Conservation (phyloP, 257 asterid genomes). For the Lithospermum erythrorhizon region DNA sequence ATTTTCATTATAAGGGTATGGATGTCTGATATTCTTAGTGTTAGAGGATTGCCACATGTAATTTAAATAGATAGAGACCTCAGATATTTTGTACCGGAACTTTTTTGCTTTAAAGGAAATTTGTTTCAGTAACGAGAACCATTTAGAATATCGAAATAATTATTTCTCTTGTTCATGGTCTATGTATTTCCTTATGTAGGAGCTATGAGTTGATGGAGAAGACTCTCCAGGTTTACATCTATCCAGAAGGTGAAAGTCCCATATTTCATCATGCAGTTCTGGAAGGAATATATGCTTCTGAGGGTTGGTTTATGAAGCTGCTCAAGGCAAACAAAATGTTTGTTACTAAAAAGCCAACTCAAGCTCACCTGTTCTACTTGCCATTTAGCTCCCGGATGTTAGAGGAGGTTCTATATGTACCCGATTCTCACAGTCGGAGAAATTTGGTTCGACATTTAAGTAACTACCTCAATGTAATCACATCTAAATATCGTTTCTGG, state of each 20-base stretch:
- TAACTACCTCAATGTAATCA: slow-evolving; percentile 24
- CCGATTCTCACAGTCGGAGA: slow-evolving; percentile 32
- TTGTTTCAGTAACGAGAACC: background rate
- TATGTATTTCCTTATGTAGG: slow-evolving; percentile 13
- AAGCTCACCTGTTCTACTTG: slow-evolving; percentile 51
- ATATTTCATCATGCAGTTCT: slow-evolving; percentile 35
- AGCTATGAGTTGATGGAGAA: slow-evolving; percentile 35
- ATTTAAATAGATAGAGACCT: too few relatives aligned
- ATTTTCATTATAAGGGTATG: too few relatives aligned
- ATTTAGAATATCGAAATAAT: background rate
- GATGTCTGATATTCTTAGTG: too few relatives aligned
- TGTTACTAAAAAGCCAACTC: slow-evolving; percentile 23
- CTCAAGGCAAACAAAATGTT: slow-evolving; percentile 29
- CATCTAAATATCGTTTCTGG: slow-evolving; percentile 38
- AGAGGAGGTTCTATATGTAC: slow-evolving; percentile 37
- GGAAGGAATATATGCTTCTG: slow-evolving; percentile 48
- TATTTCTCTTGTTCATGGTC: background rate
- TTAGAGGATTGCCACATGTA: too few relatives aligned
- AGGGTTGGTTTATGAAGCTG: slow-evolving; percentile 59
- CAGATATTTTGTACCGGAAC: too few relatives aligned
- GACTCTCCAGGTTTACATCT: slow-evolving; percentile 26
- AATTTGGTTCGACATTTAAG: slow-evolving; percentile 24
- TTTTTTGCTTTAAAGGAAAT: background rate
- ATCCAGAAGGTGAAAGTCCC: slow-evolving; percentile 30
- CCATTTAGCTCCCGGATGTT: slow-evolving; percentile 45